These are phyloP conservation scores for Acanthamoeba lenticulata DNA, from an alignment of 208 protist genomes.

Conservation along the genomic window DNA sequence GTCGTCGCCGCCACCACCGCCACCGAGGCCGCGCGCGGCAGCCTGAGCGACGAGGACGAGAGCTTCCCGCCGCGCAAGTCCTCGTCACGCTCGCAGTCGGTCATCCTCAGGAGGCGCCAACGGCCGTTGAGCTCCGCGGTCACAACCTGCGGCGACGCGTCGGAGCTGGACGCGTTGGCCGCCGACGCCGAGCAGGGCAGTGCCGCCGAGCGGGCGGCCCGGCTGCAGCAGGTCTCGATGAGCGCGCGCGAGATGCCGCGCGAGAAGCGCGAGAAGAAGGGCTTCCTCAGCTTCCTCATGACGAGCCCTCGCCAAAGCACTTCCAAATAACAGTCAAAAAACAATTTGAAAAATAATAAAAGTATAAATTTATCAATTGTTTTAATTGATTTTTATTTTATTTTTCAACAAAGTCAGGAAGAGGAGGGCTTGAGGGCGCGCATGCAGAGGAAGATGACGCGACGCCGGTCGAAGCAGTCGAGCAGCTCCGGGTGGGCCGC, in stretches of 20 bases:
- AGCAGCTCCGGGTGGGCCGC: background rate
- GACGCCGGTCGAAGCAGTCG: background rate
- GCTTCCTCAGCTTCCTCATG: background rate
- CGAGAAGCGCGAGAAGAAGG: constrained; percentile 25
- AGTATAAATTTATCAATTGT: too few relatives aligned
- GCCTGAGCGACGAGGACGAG: background rate
- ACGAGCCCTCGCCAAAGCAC: too few relatives aligned
- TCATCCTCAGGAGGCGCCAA: too few relatives aligned
- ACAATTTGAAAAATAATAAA: too few relatives aligned
- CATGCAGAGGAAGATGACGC: constrained; percentile 6
- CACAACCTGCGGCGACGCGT: too few relatives aligned
- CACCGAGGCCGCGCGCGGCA: background rate
- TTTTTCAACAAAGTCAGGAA: background rate
- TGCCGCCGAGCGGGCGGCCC: background rate
- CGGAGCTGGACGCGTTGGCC: too few relatives aligned
- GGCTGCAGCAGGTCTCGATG: background rate
- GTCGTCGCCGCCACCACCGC: background rate
- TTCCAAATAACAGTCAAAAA: too few relatives aligned
- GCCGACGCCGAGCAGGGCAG: too few relatives aligned
- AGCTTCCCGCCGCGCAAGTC: background rate
- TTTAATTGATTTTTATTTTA: too few relatives aligned
- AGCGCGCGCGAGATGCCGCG: constrained; percentile 9
- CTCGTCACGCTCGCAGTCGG: background rate
- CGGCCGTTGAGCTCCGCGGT: too few relatives aligned
- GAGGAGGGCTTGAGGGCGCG: background rate